Evolutionary conservation across 1,284 basidiomycete species (phyloP).

Genomic region (Moesziomyces sp.): DNA sequence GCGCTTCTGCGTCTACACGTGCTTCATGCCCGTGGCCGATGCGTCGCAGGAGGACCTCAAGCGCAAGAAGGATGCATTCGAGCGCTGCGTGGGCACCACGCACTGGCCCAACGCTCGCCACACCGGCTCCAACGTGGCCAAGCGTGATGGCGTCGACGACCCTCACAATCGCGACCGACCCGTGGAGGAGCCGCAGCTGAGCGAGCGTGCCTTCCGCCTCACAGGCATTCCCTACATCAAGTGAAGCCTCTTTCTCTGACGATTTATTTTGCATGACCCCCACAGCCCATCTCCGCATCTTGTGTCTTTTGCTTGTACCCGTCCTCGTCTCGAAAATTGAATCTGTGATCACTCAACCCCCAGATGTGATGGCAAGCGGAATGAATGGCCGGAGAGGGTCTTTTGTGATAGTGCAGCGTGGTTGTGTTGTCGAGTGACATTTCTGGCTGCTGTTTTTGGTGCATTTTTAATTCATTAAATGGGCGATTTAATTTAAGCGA

Average conservation of each 20-base stretch:
- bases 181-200: conserved; percentile 17
- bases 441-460: too few relatives aligned
- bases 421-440: too few relatives aligned
- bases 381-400: too few relatives aligned
- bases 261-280: too few relatives aligned
- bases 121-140: conserved; percentile 10
- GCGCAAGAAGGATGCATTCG: conserved; percentile 35
- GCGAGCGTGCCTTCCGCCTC: conserved; percentile 14
- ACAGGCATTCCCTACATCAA: conserved; percentile 30
- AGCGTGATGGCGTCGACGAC: conserved; percentile 9
- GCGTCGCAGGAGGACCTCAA: conserved; percentile 25
- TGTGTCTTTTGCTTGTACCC: background rate
- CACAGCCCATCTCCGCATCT: background rate
- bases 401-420: too few relatives aligned
- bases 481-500: too few relatives aligned
- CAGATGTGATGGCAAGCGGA: too few relatives aligned
- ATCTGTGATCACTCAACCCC: too few relatives aligned
- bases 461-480: too few relatives aligned
- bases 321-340: too few relatives aligned
- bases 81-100: conserved; percentile 15
- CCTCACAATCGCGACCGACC: conserved; percentile 20
- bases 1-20: conserved; percentile 24
- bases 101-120: conserved; percentile 22
- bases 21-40: conserved; percentile 19
- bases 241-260: background rate